Base-by-base conservation (phyloP, 495 filamentous ascomycete genomes). In the Talaromyces proteolyticus region DNA sequence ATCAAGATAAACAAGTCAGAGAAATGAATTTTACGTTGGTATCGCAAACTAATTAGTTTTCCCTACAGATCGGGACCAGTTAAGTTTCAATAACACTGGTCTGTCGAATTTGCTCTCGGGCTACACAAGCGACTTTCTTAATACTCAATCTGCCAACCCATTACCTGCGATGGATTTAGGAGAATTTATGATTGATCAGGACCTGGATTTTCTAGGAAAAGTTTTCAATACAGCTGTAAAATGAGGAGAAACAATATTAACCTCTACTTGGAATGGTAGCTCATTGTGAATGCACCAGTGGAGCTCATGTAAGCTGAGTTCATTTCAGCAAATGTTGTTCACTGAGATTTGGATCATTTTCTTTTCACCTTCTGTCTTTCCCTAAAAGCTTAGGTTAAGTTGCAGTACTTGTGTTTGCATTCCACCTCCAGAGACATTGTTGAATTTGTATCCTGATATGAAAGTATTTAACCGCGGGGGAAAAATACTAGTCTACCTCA, bases 161-260 rank as follows among this genome's bases (percentile, higher is more conserved):
- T 60, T 60, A 16, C 58, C 62, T 24, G 23, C 56, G 1, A 25
- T 58, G 23, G 62, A 68, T 44, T 46, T 68, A 2, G 65, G 65
- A 4, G 65, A 67, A 43, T 67, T 65, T 20, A 67, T 67, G 59
- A 47, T 67, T 34, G 65, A 65, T 44, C 65, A 65, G 6, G 65
- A 68, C 46, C 58, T 67, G 18, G 50, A 52, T 20, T 44, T 56
- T 19, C 26, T 52, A 19, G 49, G 53, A n/a, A 17, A 39, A 14
- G 17, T 56, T 18, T 52, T 52, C 21, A 56, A 52, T 57, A 7
- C 29, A 36, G 29, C 29, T 36, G 29, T 14, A 36, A 7, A 36
- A 7, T 36, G 29, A 36, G 14, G 29, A 7, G 29, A 36, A 36
- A 36, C 14, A 14, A 7, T 7, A 36, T 36, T 6, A 36, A 36